phyloP scores from a whole-genome alignment of 2,329 filamentous ascomycete genomes.

The Westerdykella ornata region DNA sequence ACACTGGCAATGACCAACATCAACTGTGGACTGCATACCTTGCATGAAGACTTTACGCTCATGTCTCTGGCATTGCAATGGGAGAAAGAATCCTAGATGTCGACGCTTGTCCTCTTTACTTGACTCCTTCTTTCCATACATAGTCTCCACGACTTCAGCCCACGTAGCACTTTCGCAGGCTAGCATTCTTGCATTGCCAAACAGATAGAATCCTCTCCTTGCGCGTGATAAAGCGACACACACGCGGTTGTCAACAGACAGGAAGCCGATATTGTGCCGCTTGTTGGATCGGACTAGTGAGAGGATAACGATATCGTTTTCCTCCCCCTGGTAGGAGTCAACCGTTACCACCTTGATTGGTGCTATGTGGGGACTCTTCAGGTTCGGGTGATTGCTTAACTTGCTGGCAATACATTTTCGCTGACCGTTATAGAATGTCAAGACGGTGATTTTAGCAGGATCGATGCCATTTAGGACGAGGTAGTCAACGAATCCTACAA shows the following conservation, averaged over 20 bases:
- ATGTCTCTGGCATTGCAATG: constrained; percentile 59
- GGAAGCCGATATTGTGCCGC: constrained; percentile 60
- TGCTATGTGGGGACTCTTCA: constrained; percentile 20
- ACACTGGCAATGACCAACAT: neutral
- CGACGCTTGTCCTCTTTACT: constrained; percentile 8
- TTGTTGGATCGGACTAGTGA: constrained; percentile 70
- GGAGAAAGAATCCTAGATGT: constrained; percentile 50
- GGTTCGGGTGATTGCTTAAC: constrained; percentile 41
- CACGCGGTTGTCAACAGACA: constrained; percentile 57
- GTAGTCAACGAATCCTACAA: constrained; percentile 65
- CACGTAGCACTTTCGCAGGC: constrained; percentile 46
- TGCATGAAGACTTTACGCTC: constrained; percentile 46
- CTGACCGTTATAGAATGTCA: constrained; percentile 88
- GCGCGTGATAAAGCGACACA: constrained; percentile 64
- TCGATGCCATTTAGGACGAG: constrained; percentile 61
- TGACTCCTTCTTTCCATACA: constrained; percentile 36
- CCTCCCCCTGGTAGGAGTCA: constrained; percentile 85
- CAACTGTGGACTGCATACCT: constrained; percentile 4
- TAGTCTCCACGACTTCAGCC: constrained; percentile 45
- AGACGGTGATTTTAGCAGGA: constrained; percentile 60
- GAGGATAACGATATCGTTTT: constrained; percentile 75
- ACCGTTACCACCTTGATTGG: constrained; percentile 65
- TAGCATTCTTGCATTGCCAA: constrained; percentile 62
- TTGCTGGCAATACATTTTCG: constrained; percentile 55
- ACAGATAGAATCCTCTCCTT: constrained; percentile 72